Evolutionary conservation across 192 early-diverging fungal genomes (phyloP), one percentile per base, ranked within the genome.

Genomic region (Entomortierella beljakovae): DNA sequence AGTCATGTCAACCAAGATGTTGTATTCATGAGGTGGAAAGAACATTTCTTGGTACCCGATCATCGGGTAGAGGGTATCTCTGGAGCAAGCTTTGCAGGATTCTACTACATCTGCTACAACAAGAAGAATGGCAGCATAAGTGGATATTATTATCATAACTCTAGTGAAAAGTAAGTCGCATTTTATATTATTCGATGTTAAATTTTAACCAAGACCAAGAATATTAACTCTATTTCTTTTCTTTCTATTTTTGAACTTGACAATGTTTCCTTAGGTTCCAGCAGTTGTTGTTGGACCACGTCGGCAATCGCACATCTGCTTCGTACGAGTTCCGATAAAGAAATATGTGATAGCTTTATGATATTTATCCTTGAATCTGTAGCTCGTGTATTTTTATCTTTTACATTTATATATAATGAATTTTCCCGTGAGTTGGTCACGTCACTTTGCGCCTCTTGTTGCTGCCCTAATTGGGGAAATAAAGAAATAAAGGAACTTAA

Each of bases 21-120:
- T 42, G 83, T 96, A 10, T 96, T 94, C 81, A 96, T 96, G 95
- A 87, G 95, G 46, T 96, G 95, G 95, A 96, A 96, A 82, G 95
- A 96, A 61, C 91, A 94, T 71, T 96, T 96, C 68, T 71, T 96
- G 46, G 92, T 95, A 13, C 94, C 95, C n/a, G 92, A 96, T 71
- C 94, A 96, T 80, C 80, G 83, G 37, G 87, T 95, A 18, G 86
- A 84, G 56, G 82, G 75, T 18, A 93, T 96, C 48, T 82, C 88
- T 56, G 95, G 95, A 31, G 95, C 95, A 6, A 93, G 91, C 52
- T 96, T 94, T 88, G 94, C 91, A 29, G 95, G 95, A 10, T 96
- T 96, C 58, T 96, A 96, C 70, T 96, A 95, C 61, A 92, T 90
- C 75, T 85, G 88, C 80, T 95, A 90, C 60, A 84, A 91, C 56